Conservation (phyloP, 495 filamentous ascomycete genomes). For the Friedmanniomyces endolithicus region DNA sequence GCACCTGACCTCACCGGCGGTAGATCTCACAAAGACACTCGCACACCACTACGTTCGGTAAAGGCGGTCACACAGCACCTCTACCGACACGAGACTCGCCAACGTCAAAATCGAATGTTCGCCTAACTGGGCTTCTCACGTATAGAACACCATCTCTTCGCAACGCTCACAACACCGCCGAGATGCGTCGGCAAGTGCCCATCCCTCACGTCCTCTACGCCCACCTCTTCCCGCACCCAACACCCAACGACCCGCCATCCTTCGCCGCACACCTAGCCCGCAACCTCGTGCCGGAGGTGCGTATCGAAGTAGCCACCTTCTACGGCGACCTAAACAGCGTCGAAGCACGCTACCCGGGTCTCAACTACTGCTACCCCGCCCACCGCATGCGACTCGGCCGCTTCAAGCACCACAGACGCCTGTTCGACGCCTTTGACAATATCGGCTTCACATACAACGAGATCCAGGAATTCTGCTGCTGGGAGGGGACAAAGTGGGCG, state of each 20-base stretch:
- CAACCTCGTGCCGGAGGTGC: conserved; percentile 78
- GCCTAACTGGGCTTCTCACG: not conserved
- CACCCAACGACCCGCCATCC: conserved; percentile 41
- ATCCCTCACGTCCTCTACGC: conserved; percentile 45
- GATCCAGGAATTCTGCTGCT: conserved; percentile 68
- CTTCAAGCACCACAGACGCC: conserved; percentile 64
- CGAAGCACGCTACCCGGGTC: conserved; percentile 81
- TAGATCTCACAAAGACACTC: not conserved
- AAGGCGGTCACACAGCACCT: not conserved
- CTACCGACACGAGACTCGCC: not conserved
- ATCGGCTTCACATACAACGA: conserved; percentile 64
- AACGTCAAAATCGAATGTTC: not conserved
- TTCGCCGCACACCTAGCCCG: conserved; percentile 48
- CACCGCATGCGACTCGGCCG: conserved; percentile 76
- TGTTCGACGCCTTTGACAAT: conserved; percentile 73
- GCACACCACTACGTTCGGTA: not conserved
- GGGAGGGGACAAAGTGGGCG: conserved; percentile 89
- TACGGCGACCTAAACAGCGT: conserved; percentile 74
- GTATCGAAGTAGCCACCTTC: conserved; percentile 70
- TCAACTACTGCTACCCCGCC: conserved; percentile 69
- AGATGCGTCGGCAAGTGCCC: conserved; percentile 48
- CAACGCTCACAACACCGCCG: conserved; percentile 5
- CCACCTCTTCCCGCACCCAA: conserved; percentile 45
- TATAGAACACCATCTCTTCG: not conserved
- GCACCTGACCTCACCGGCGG: not conserved